Evolutionary conservation across 163 green algal species (phyloP).

Genomic region (Trebouxiophyceae sp.): DNA sequence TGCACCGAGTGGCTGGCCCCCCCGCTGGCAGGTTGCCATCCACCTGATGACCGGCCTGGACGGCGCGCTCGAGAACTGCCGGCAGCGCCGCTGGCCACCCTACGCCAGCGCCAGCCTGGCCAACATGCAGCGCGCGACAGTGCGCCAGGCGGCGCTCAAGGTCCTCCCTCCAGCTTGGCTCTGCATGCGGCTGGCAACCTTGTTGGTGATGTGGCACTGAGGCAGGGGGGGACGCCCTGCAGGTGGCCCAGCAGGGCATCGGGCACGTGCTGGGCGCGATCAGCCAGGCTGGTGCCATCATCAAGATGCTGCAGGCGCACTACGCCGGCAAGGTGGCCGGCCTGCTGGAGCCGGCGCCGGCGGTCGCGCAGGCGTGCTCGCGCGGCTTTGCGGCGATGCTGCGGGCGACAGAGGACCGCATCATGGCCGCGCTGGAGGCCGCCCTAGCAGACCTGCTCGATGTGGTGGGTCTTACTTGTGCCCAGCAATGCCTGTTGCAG

Average conservation of each 20-base stretch:
- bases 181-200: neutral
- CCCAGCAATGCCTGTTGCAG: neutral
- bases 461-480: neutral
- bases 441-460: conserved; percentile 11
- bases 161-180: no score
- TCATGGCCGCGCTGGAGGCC: conserved; percentile 34
- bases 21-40: neutral
- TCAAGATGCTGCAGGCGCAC: conserved; percentile 44
- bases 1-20: no score
- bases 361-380: conserved; percentile 31
- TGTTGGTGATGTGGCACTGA: neutral
- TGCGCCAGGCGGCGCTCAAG: neutral
- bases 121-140: neutral
- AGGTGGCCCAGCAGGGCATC: conserved; percentile 21
- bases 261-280: conserved; percentile 41
- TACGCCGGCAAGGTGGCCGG: conserved; percentile 25
- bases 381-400: conserved; percentile 43
- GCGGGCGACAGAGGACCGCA: conserved; percentile 35
- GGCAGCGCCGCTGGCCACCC: no score
- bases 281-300: conserved; percentile 20
- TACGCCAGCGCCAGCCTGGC: neutral
- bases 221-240: no score
- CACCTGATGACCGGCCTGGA: neutral
- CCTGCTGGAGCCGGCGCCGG: conserved; percentile 9
- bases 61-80: neutral